Evolutionary conservation across 192 early-diverging fungal species (phyloP), one percentile per base, ranked within the genome.

Genomic region (Entomortierella beljakovae): DNA sequence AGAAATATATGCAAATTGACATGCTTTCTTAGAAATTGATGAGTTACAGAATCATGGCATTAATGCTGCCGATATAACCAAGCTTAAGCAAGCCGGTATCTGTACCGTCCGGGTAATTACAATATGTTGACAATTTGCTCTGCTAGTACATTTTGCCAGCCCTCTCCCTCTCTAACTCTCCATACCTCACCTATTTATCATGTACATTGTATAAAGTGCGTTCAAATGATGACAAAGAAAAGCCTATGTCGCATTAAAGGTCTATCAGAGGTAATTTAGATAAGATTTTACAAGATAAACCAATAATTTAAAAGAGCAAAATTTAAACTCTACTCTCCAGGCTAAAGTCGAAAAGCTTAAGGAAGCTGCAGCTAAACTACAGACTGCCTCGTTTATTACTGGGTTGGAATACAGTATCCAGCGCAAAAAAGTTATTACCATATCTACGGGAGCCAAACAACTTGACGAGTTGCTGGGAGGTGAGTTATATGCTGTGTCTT

Each of bases 271-370:
- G 75, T 70, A 37, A 28, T 53, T 8, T 22, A 26, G n/a, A 2
- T 25, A n/a, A n/a, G n/a, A n/a, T n/a, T n/a, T n/a, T n/a, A n/a
- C n/a, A n/a, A n/a, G n/a, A n/a, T n/a, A n/a, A n/a, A n/a, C n/a
- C n/a, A n/a, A n/a, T n/a, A n/a, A n/a, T n/a, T n/a, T n/a, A n/a
- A n/a, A n/a, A n/a, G n/a, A n/a, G n/a, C n/a, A n/a, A n/a, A n/a
- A n/a, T n/a, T 48, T 13, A 11, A 7, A 20, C 31, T 8, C 38
- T 31, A 1, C 32, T 48, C 7, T 31, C 1, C 29, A 79, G 75
- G 85, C 86, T 31, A 96, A 94, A 61, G 89, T 95, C 15, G 94
- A 96, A 35, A 96, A 96, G 70, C 89, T 96, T 70, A 95, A 94
- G 77, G 94, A 95, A 42, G 92, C 90, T 23, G 91, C 91, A 11